Conservation (phyloP, 768 basidiomycete genomes). For the Mrakia frigida region DNA sequence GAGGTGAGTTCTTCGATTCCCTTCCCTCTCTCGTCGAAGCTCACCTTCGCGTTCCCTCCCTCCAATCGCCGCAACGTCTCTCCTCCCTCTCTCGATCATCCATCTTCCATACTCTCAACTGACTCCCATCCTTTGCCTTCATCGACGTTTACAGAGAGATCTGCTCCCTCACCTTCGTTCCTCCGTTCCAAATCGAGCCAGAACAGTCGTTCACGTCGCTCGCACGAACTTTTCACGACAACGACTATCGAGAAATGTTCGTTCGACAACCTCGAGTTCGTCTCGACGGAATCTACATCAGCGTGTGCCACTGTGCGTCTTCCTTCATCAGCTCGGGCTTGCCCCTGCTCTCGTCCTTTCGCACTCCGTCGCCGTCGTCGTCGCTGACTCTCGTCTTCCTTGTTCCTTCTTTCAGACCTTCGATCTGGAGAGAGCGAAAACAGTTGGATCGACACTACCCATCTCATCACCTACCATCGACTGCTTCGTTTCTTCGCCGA, state of each 20-base stretch:
- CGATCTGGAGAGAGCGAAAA: not conserved
- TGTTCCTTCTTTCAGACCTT: not conserved
- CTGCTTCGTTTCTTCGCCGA: conserved; percentile 24
- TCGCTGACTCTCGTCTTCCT: not conserved
- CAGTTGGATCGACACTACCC: conserved; percentile 2
- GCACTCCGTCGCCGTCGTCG: not conserved
- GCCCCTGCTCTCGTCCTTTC: too few relatives aligned
- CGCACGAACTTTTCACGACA: not conserved
- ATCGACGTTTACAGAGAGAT: not conserved
- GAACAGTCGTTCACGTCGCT: not conserved
- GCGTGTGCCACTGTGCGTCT: conserved; percentile 24
- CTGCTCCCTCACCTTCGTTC: conserved; percentile 22
- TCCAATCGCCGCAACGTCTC: too few relatives aligned
- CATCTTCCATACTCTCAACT: not conserved
- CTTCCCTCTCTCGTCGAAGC: too few relatives aligned
- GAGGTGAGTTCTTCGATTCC: conserved; percentile 15
- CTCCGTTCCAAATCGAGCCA: conserved; percentile 7
- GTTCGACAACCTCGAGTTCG: conserved; percentile 23
- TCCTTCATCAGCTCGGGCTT: not conserved
- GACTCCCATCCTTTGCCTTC: not conserved
- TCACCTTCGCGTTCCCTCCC: too few relatives aligned
- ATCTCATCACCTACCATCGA: conserved; percentile 27
- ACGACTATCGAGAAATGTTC: conserved; percentile 23
- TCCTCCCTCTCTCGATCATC: not conserved
- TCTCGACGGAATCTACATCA: conserved; percentile 28